A percentile compares a stretch with the other conserved stretches of the same genome.
phyloP scores from a whole-genome alignment of 805 yeast species.

The Saturnispora saitoi region DNA sequence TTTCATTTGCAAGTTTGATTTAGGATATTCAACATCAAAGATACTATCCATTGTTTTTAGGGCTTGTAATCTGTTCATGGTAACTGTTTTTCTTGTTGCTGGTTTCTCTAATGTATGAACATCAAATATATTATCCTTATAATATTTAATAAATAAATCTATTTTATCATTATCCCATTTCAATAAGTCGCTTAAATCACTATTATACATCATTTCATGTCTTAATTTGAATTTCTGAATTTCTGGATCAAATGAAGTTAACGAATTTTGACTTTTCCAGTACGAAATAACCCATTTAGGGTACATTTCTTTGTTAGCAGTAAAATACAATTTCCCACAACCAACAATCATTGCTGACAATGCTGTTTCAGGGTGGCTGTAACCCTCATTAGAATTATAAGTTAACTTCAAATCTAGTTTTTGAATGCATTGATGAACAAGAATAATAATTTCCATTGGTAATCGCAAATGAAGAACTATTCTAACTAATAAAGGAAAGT shows the following conservation, averaged over 20 bases:
- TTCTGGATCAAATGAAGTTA: conserved; percentile 10
- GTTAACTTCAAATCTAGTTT: conserved; percentile 12
- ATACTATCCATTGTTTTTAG: not conserved
- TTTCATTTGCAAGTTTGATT: not conserved
- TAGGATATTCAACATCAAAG: not conserved
- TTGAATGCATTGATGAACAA: conserved; percentile 27
- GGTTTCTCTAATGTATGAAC: not conserved
- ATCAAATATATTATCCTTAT: not conserved
- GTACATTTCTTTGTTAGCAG: conserved; percentile 15
- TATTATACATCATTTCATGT: conserved; percentile 17
- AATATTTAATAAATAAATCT: conserved; percentile 43
- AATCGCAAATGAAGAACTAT: conserved; percentile 35
- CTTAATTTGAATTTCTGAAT: conserved; percentile 10
- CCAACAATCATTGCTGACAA: conserved; percentile 28
- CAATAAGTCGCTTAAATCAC: conserved; percentile 30
- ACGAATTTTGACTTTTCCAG: conserved; percentile 1
- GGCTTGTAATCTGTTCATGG: conserved; percentile 1
- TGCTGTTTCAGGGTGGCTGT: conserved; percentile 32
- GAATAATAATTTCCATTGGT: conserved; percentile 41
- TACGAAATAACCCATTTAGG: conserved; percentile 24
- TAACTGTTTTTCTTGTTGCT: not conserved
- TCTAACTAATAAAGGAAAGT: conserved; percentile 34
- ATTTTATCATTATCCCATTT: conserved; percentile 42
- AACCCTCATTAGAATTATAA: not conserved
- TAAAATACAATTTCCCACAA: conserved; percentile 28